Conservation (phyloP, 306 rosid genomes). For the Castanea mollissima region DNA sequence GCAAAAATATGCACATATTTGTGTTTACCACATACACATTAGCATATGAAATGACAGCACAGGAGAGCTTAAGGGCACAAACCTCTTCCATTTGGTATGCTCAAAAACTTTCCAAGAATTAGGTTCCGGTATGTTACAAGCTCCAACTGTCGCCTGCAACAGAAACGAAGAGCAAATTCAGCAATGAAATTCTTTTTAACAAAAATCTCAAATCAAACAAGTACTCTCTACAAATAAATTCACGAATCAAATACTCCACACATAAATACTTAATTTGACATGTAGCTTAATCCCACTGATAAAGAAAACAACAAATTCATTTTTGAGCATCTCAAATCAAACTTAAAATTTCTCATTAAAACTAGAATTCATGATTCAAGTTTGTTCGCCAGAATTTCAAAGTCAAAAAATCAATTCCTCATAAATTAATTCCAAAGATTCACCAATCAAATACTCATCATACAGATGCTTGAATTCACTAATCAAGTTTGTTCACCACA, state of each 20-base stretch:
- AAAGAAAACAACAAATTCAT: too few species aligned
- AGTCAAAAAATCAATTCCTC: too few species aligned
- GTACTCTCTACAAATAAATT: not conserved
- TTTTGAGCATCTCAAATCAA: too few species aligned
- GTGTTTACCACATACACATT: not conserved
- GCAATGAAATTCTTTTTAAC: not conserved
- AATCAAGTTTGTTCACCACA: too few species aligned
- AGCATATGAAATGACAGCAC: not conserved
- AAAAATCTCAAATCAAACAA: constrained; percentile 1
- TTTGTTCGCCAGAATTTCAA: too few species aligned
- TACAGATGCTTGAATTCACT: too few species aligned
- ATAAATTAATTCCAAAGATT: too few species aligned
- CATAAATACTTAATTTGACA: not conserved
- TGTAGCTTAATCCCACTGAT: too few species aligned
- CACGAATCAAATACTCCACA: not conserved
- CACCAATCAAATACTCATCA: too few species aligned
- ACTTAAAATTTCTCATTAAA: too few species aligned
- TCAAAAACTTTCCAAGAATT: constrained; percentile 89
- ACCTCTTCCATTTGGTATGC: constrained; percentile 98
- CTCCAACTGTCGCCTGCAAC: constrained; percentile 81
- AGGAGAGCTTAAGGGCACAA: constrained; percentile 25
- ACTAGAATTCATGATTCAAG: too few species aligned
- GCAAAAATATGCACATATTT: not conserved
- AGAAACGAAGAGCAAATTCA: constrained; percentile 10
- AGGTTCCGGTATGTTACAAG: constrained; percentile 81